Base-by-base conservation (phyloP, 768 basidiomycete species). In the Psilocybe cyanescens region DNA sequence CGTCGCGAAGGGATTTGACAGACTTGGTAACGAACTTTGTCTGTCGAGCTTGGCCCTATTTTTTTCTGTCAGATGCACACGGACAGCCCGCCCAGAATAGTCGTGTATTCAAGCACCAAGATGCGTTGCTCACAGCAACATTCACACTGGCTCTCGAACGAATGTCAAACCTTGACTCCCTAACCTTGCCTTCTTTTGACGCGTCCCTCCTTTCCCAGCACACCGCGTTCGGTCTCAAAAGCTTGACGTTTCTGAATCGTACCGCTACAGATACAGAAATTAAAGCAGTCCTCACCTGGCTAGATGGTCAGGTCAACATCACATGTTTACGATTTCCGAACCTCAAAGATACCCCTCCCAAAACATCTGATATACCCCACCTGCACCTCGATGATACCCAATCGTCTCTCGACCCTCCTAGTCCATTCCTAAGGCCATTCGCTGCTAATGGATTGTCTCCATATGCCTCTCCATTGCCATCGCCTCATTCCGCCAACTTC, bases 81-180 rank as follows among this genome's bases (percentile, higher is more conserved):
- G 58, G 64, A 7, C 68, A 66, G 35, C 52, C 60, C 14, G 24
- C 62, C 9, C 53, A 63, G 31, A 59, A 45, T 11, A 53, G 51
- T n/a, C 48, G 57, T 50, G 55, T 57, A 14, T 47, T 62, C 12
- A 65, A 70, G 61, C 68, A 70, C n/a, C 64, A 67, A 35, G 68
- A 75, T 55, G 69, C 68, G 2, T 69, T 73, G 19, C 69, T 79
- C 17, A 78, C 75, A 16, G 78, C 80, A 4, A 76, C 78, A 0
- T 80, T 83, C 58, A 77, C 78, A 2, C 68, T 79, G 48, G 79
- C 78, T 1, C 71, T 84, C 44, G 75, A 79, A 50, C 78, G 79
- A 16, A 83, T 84, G 83, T 73, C 75, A n/a, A 74, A 73, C 37
- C 70, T 84, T 12, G 75, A 71, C 6, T 68, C 75, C 16, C 70